These are phyloP conservation scores for Mycena haematopus DNA, from an alignment of 768 basidiomycete genomes.

Conservation along the genomic window DNA sequence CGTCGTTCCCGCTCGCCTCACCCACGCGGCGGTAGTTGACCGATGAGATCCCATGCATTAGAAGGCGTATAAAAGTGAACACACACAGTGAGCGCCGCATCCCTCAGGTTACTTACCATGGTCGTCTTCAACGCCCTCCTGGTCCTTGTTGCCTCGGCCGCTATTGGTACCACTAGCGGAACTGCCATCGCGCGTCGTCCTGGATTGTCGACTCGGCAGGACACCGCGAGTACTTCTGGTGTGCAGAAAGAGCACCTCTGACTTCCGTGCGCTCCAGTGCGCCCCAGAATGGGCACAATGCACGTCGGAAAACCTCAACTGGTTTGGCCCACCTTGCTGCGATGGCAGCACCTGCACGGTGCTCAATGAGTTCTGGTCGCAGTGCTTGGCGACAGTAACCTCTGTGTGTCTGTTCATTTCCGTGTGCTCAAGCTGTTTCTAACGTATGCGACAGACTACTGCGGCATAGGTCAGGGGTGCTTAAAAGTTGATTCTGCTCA, in stretches of 20 bases:
- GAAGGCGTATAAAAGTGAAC: no score
- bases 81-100: no score
- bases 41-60: no score
- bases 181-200: background rate
- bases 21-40: no score
- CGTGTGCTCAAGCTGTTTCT: no score
- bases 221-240: background rate
- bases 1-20: no score
- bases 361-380: conserved; percentile 10
- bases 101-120: background rate
- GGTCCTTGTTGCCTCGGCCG: background rate
- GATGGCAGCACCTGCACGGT: background rate
- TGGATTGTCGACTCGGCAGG: no score
- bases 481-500: no score
- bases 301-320: background rate
- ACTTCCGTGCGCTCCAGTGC: background rate
- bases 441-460: no score
- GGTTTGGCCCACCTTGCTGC: conserved; percentile 2
- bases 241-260: background rate
- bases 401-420: no score
- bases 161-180: background rate
- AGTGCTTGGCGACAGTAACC: conserved; percentile 10
- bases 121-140: conserved; percentile 1
- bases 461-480: no score
- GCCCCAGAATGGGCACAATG: conserved; percentile 5